Evolutionary conservation across 352 stramenopile species (phyloP), one percentile per base, ranked within the genome.

Genomic region (Saprolegnia parasitica): DNA sequence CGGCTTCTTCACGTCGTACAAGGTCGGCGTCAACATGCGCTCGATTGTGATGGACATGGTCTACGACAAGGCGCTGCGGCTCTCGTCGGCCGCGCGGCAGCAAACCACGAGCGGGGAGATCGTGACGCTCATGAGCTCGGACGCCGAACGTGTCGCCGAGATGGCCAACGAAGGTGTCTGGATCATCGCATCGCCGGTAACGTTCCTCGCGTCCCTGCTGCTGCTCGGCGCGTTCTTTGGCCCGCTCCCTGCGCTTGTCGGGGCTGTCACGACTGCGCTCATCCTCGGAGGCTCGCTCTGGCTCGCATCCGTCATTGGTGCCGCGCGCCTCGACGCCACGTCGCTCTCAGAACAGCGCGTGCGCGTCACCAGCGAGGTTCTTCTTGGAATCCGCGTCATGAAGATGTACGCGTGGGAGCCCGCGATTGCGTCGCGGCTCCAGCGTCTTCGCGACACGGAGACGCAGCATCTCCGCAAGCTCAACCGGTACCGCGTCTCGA

Each of bases 351-450:
- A 76, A 35, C 77, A 90, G 23, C 83, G 95, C 23, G 88, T 98
- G n/a, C 93, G 96, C 67, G 83, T 97, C 65, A 93, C 94, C n/a
- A 95, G 90, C 61, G 93, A 98, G 76, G 86, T 95, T n/a, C 78
- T 98, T 1, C 74, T 87, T 20, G 93, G 92, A 6, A 96, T 98
- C 64, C 78, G 89, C 56, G 86, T 89, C 61, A 84, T 96, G 35
- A 98, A 97, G 65, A 90, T 96, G 74, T 95, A 96, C 60, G 84
- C 81, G 24, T 98, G 88, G 89, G 81, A 88, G 55, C 67, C 77
- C 40, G 78, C 79, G 0, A 73, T 87, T 73, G 65, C 88, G 4
- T 60, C 61, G 23, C 76, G 83, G 56, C 67, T 90, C 13, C 75
- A 87, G 9, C 8, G 54, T 0, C 79, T 87, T 57, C 82, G 84